Percentiles rank a stretch among this genome's conserved stretches.
These are phyloP conservation scores for Sinapis alba DNA, from an alignment of 441 rosid species.

Conservation along the genomic window DNA sequence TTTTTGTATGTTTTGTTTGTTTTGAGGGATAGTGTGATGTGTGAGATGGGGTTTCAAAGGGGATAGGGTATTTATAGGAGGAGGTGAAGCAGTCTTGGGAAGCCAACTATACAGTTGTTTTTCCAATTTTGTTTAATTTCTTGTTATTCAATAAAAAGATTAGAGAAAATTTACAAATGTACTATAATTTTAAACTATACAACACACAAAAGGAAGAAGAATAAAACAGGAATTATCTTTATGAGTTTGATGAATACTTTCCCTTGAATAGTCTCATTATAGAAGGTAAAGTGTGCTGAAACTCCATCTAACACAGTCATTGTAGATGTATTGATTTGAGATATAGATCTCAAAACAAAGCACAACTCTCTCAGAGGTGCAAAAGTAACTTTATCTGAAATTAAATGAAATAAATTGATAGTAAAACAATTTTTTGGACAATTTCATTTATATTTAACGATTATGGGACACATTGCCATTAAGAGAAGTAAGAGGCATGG, in stretches of 20 bases:
- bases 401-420: background rate
- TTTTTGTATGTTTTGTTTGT: slow-evolving; percentile 9
- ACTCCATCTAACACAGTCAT: background rate
- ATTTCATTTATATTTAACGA: background rate
- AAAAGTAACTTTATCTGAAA: background rate
- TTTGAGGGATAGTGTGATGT: slow-evolving; percentile 29
- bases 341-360: background rate
- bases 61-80: slow-evolving; percentile 33
- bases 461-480: background rate
- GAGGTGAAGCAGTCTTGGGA: slow-evolving; percentile 32
- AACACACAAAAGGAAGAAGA: background rate
- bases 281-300: background rate
- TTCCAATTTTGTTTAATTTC: background rate
- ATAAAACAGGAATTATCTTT: background rate
- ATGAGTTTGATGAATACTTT: slow-evolving; percentile 5
- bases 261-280: background rate
- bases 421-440: background rate
- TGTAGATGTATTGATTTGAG: slow-evolving; percentile 1
- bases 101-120: slow-evolving; percentile 32
- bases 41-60: slow-evolving; percentile 32
- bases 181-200: slow-evolving; percentile 4
- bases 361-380: background rate
- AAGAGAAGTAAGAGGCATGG: background rate
- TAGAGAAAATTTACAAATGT: slow-evolving; percentile 1
- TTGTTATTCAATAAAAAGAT: slow-evolving; percentile 1